Base-by-base conservation (phyloP, 2,329 filamentous ascomycete species). In the Calonectria naviculata region DNA sequence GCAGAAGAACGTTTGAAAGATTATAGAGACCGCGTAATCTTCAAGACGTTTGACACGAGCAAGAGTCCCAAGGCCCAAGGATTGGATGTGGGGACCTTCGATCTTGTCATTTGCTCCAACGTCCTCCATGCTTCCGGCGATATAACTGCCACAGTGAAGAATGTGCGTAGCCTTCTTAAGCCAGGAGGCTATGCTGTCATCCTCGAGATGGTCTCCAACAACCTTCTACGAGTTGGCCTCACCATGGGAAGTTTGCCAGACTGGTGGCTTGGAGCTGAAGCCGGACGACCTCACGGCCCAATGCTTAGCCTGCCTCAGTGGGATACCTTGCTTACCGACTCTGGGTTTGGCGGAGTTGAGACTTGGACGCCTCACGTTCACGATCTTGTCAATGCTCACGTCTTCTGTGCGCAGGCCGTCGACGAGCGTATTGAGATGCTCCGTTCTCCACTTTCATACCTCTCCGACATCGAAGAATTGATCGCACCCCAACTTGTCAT, bases 81-180 rank as follows among this genome's bases (percentile, higher is more conserved):
- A 0, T 84, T 82, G 41, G 21, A 60, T 1, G 19, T 21, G 6
- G 47, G 70, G 1, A 69, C 76, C 0, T 85, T 80, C 66, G 84
- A 86, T 52, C 10, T 86, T 5, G 65, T 86, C 17, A 72, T 86
- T n/a, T 83, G 81, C 0, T 78, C 79, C 4, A 76, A 80, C 21
- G 81, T 84, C 0, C 72, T 87, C 0, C 82, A 70, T 81, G 78
- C 79, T 0, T 80, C 80, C 0, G 71, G 54, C 21, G 73, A 72
- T 1, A 69, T 82, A n/a, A 61, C 74, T 3, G 61, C 67, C 13
- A 80, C 78, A 0, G 65, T 78, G 46, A 15, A 52, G n/a, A 72
- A 77, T 47, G 36, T 73, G 0, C 67, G 70, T 0, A 42, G 58
- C 1, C 74, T 83, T 0, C 62, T 83, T 0, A 80, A 78, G 46